Evolutionary conservation across 2,329 filamentous ascomycete species (phyloP), one percentile per base, ranked within the genome.

Genomic region (Sporothrix euskadiensis): DNA sequence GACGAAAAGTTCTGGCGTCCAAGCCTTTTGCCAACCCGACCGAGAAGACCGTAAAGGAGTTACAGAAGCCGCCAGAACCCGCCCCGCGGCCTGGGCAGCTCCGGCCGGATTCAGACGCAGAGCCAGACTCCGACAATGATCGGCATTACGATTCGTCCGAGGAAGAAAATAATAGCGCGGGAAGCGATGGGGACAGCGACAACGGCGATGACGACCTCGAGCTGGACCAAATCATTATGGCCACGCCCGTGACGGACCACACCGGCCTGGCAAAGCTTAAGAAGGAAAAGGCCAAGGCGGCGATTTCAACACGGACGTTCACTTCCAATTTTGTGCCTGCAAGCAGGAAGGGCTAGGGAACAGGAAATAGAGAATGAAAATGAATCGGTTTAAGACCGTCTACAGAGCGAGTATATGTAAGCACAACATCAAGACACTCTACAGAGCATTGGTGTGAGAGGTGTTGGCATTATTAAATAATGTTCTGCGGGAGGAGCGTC

Each of bases 151-250:
- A 59, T 3, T 73, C 72, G 16, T 72, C 71, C 0, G 69, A 65
- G n/a, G 69, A 69, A 9, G 65, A 59, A 8, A 71, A 47, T 1
- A 59, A 59, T 6, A 39, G 39, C 9, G 16, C n/a, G 10, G 59
- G 32, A 14, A 22, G 35, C 26, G 75, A 68, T 3, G 69, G 7
- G 26, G 87, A 75, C 9, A 81, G 74, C 65, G 84, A 83, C 35
- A 88, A 84, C 65, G 87, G 84, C 10, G 89, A 85, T 0, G 88
- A 89, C 19, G 91, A 96, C 71, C 92, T 92, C 65, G 91, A 94
- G 69, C 97, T 98, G 79, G 95, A 98, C 79, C 91, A 91, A 77
- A 97, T 99, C 81, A 97, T 98, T 79, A 90, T 94, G 77, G 95
- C 96, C 0, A 95, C 93, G 3, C 94, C 94, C 0, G 89, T 97